Evolutionary conservation across 2,329 filamentous ascomycete genomes (phyloP).

Genomic region (Penicillium sp.): DNA sequence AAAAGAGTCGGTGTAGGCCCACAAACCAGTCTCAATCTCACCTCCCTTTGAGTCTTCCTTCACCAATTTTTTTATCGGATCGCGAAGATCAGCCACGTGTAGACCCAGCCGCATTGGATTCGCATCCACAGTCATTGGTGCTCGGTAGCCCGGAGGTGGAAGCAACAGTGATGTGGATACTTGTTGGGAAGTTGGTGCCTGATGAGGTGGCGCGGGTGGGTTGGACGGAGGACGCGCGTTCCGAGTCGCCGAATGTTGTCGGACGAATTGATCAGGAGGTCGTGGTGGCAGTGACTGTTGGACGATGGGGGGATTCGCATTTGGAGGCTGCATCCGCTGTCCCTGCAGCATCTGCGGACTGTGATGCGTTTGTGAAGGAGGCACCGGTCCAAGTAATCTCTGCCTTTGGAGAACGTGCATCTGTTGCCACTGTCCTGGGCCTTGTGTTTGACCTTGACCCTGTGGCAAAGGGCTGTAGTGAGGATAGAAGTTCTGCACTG

Average conservation of each 20-base stretch:
- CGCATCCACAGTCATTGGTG: constrained; percentile 15
- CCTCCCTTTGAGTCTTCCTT: constrained; percentile 17
- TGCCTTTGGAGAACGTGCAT: not conserved
- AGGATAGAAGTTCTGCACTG: not conserved
- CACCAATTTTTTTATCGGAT: constrained; percentile 45
- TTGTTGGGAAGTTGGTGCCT: not conserved
- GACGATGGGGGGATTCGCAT: not conserved
- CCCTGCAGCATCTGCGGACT: not conserved
- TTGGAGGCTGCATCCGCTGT: not conserved
- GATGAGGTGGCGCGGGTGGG: not conserved
- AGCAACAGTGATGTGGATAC: constrained; percentile 4
- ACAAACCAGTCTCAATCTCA: constrained; percentile 30
- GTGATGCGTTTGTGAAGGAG: not conserved
- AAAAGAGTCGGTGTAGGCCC: constrained; percentile 37
- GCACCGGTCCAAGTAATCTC: not conserved
- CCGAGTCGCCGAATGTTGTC: not conserved
- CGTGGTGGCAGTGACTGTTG: not conserved
- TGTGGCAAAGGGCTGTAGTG: not conserved
- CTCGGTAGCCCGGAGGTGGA: constrained; percentile 11
- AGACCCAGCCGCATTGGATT: constrained; percentile 33
- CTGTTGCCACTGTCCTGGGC: not conserved
- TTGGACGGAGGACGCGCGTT: not conserved
- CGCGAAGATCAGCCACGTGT: constrained; percentile 57
- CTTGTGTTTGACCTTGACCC: not conserved
- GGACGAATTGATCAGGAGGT: not conserved